Conservation (phyloP, 208 protist species). For the Leishmania arabica region DNA sequence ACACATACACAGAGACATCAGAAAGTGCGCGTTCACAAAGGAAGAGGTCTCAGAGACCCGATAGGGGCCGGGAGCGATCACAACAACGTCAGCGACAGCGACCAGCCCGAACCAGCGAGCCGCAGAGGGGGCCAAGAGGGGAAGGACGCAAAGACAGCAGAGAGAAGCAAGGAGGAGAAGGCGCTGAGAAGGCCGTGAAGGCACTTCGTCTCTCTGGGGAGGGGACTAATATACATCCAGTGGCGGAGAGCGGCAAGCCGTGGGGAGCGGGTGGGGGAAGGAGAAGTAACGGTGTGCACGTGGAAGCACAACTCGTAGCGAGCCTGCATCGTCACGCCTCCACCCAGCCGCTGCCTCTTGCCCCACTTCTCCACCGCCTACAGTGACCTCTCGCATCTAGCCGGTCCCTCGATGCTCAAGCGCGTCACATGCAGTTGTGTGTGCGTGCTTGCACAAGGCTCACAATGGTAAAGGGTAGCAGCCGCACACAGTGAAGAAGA, state of each 20-base stretch:
- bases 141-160: not conserved
- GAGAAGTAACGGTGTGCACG: not conserved
- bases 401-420: not conserved
- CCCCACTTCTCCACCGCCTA: not conserved
- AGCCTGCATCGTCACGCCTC: not conserved
- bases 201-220: not conserved
- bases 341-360: not conserved
- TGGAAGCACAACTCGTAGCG: not conserved
- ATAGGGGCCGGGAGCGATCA: not conserved
- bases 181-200: not conserved
- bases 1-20: not conserved
- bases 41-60: not conserved
- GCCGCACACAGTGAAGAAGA: not conserved
- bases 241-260: not conserved
- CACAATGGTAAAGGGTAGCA: not conserved
- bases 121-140: not conserved
- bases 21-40: not conserved
- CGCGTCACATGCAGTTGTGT: not conserved
- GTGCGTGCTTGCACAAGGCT: not conserved
- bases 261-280: not conserved
- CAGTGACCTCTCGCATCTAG: not conserved
- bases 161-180: not conserved
- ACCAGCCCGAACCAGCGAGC: not conserved
- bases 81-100: not conserved
- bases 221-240: constrained; percentile 2